Conservation (phyloP, 371 early-diverging fungal species). For the Thermomucor indicae-seudaticae region DNA sequence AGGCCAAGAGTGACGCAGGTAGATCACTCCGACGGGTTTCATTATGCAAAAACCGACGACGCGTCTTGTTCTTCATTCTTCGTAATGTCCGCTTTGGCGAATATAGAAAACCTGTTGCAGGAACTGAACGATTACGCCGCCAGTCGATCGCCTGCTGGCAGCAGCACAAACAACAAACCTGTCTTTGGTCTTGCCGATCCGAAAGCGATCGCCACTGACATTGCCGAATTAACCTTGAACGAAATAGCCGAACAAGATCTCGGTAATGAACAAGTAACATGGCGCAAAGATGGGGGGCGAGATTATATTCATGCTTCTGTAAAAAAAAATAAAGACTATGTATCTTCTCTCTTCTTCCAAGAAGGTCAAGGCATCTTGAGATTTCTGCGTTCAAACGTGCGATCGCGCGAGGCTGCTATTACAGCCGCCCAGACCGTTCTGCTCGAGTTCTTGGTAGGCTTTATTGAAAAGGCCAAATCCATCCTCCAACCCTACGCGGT, state of each 20-base stretch:
- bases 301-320: background rate
- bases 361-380: constrained; percentile 18
- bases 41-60: background rate
- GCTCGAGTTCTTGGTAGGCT: constrained; percentile 23
- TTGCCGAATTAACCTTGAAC: constrained; percentile 16
- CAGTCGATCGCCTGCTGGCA: background rate
- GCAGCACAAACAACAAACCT: background rate
- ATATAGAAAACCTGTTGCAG: background rate
- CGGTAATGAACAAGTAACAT: constrained; percentile 18
- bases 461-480: constrained; percentile 16
- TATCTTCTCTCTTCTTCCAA: constrained; percentile 31
- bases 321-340: constrained; percentile 39
- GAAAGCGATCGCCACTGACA: constrained; percentile 18
- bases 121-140: background rate
- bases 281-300: background rate
- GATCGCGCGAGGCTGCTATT: constrained; percentile 8
- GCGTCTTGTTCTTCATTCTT: background rate
- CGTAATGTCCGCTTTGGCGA: background rate
- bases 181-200: constrained; percentile 11
- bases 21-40: background rate
- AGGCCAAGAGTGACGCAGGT: background rate
- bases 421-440: constrained; percentile 16
- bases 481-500: constrained; percentile 22
- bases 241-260: constrained; percentile 28
- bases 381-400: constrained; percentile 11